phyloP scores from a whole-genome alignment of 495 filamentous ascomycete species.

The Trichoderma parareesei region DNA sequence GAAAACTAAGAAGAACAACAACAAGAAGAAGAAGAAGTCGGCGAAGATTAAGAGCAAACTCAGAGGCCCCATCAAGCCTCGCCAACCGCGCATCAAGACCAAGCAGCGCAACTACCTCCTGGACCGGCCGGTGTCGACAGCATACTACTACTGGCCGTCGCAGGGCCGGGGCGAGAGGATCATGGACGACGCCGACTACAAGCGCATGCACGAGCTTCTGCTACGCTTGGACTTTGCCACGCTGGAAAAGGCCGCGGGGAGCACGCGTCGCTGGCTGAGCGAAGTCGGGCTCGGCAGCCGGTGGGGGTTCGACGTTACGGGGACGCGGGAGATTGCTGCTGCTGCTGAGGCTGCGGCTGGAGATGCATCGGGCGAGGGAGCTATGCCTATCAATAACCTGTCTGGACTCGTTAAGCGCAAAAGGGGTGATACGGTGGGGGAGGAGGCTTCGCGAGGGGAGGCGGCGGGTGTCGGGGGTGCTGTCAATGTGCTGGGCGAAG shows the following conservation, averaged over 20 bases:
- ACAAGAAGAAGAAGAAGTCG: slow-evolving; percentile 14
- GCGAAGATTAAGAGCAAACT: slow-evolving; percentile 37
- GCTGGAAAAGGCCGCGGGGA: slow-evolving; percentile 54
- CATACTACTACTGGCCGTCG: slow-evolving; percentile 61
- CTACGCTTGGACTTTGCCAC: slow-evolving; percentile 80
- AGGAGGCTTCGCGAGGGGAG: background rate
- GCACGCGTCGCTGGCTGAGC: slow-evolving; percentile 66
- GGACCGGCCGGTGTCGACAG: slow-evolving; percentile 37
- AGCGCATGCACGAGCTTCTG: slow-evolving; percentile 65
- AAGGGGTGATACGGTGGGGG: slow-evolving; percentile 12
- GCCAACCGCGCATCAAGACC: slow-evolving; percentile 50
- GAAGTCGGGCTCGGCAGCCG: slow-evolving; percentile 30
- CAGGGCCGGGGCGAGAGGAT: slow-evolving; percentile 61
- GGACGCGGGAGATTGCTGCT: slow-evolving; percentile 21
- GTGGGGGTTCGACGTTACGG: slow-evolving; percentile 41
- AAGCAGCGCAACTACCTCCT: slow-evolving; percentile 30
- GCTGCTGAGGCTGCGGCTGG: slow-evolving; percentile 12
- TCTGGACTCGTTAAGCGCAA: slow-evolving; percentile 34
- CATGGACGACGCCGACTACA: slow-evolving; percentile 64
- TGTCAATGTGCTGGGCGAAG: slow-evolving; percentile 21
- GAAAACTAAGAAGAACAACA: slow-evolving; percentile 14
- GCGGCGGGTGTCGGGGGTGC: background rate
- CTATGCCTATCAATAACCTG: slow-evolving; percentile 25
- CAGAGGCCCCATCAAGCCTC: slow-evolving; percentile 43
- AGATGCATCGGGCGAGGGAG: background rate